Evolutionary conservation across 306 rosid genomes (phyloP).

Genomic region (Quercus agrifolia): DNA sequence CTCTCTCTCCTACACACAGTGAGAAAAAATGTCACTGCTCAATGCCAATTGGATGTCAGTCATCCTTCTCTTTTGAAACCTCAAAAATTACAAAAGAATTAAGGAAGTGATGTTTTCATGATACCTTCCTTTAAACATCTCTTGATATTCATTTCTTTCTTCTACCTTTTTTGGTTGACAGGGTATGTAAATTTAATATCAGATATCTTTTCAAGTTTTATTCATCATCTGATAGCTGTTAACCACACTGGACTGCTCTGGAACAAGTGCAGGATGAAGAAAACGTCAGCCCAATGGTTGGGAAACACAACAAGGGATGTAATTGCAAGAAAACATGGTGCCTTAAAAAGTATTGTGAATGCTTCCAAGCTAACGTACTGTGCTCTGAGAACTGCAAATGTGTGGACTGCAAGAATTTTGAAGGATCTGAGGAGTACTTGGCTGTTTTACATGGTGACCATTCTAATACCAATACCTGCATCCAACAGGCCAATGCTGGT

Average conservation of each 20-base stretch:
- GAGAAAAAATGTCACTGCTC: not conserved
- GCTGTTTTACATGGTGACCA: slow-evolving; percentile 85
- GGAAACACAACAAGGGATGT: slow-evolving; percentile 95
- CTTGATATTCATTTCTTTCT: not conserved
- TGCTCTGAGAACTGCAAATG: slow-evolving; percentile 97
- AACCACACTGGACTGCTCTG: slow-evolving; percentile 11
- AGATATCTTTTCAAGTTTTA: not conserved
- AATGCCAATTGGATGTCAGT: not conserved
- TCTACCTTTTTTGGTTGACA: not conserved
- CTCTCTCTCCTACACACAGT: not conserved
- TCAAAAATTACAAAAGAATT: not conserved
- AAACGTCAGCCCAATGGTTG: slow-evolving; percentile 65
- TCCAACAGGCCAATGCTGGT: slow-evolving; percentile 96
- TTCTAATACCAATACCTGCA: slow-evolving; percentile 51
- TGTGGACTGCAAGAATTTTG: slow-evolving; percentile 96
- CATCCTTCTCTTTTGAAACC: not conserved
- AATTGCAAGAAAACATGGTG: slow-evolving; percentile 97
- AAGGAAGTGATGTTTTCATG: not conserved
- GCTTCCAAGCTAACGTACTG: slow-evolving; percentile 95
- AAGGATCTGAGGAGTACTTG: slow-evolving; percentile 93
- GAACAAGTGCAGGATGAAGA: slow-evolving; percentile 65
- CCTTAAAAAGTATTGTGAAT: slow-evolving; percentile 94
- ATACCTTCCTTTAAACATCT: not conserved
- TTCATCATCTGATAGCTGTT: not conserved
- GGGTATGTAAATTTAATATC: not conserved